Percentiles rank a stretch among this genome's conserved stretches.
phyloP scores from a whole-genome alignment of 768 basidiomycete genomes.

The Tubosaeta sp. region DNA sequence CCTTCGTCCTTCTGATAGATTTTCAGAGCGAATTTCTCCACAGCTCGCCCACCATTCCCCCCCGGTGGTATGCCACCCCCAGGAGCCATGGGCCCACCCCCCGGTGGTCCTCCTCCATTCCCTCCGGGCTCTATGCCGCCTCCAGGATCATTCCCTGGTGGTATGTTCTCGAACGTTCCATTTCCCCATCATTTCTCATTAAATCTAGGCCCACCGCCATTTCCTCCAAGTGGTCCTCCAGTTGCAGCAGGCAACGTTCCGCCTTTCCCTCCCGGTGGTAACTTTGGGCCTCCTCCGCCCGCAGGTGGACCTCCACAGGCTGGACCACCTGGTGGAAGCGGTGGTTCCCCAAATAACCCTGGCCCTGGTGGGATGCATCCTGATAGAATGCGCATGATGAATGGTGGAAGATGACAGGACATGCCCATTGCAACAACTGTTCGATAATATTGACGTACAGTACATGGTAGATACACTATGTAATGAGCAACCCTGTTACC shows the following conservation, averaged over 20 bases:
- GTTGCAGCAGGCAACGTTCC: constrained; percentile 29
- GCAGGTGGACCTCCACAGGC: constrained; percentile 39
- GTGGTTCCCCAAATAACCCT: constrained; percentile 28
- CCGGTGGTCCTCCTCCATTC: constrained; percentile 67
- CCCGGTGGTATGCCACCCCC: constrained; percentile 49
- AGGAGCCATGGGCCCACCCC: constrained; percentile 49
- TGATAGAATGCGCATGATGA: constrained; percentile 81
- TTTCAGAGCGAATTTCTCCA: constrained; percentile 6
- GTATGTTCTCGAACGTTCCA: constrained; percentile 30
- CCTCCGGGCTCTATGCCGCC: constrained; percentile 56
- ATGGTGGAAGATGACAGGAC: constrained; percentile 19
- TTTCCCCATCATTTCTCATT: background rate
- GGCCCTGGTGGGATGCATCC: constrained; percentile 79
- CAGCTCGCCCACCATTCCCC: constrained; percentile 69
- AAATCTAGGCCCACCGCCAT: constrained; percentile 43
- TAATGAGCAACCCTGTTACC: background rate
- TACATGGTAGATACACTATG: background rate
- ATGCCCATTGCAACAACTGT: background rate
- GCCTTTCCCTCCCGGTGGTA: constrained; percentile 30
- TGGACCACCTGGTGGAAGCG: constrained; percentile 37
- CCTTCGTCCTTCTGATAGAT: background rate
- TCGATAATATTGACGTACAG: background rate
- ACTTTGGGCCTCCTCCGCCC: constrained; percentile 35
- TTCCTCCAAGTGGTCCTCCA: constrained; percentile 42
- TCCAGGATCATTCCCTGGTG: constrained; percentile 46